These are phyloP conservation scores for Chalciporus chontae DNA, from an alignment of 768 basidiomycete species.

Conservation along the genomic window DNA sequence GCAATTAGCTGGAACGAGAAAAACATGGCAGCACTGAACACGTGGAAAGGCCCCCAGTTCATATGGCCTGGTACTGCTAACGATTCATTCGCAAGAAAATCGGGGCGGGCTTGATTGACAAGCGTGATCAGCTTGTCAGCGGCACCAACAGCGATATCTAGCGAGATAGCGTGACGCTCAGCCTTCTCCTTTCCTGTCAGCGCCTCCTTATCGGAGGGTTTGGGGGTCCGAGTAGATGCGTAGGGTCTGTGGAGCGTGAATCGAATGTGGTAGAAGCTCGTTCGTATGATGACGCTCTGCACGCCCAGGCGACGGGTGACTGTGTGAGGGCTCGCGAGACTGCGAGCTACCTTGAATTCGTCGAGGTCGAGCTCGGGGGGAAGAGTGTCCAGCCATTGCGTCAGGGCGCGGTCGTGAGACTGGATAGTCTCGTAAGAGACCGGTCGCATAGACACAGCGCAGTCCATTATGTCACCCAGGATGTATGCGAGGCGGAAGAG, in stretches of 20 bases:
- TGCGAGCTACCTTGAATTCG: conserved; percentile 70
- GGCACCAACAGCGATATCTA: conserved; percentile 71
- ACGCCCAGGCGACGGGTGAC: conserved; percentile 67
- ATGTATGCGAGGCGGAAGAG: conserved; percentile 75
- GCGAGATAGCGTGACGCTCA: conserved; percentile 51
- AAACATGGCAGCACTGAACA: conserved; percentile 86
- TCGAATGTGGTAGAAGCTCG: conserved; percentile 77
- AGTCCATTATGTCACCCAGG: conserved; percentile 82
- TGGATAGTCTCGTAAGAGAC: conserved; percentile 72
- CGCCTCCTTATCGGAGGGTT: conserved; percentile 24
- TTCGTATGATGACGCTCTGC: conserved; percentile 77
- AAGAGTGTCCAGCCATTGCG: conserved; percentile 74
- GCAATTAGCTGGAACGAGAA: conserved; percentile 87
- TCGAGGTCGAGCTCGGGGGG: conserved; percentile 73
- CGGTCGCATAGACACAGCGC: conserved; percentile 76
- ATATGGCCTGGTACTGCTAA: conserved; percentile 78
- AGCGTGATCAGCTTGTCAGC: conserved; percentile 78
- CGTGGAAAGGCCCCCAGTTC: conserved; percentile 81
- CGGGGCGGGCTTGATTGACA: conserved; percentile 71
- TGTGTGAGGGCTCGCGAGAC: conserved; percentile 59
- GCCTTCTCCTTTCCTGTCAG: conserved; percentile 30
- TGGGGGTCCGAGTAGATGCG: conserved; percentile 36
- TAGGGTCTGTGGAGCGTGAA: conserved; percentile 83
- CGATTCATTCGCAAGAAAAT: conserved; percentile 66
- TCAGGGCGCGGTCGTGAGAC: conserved; percentile 67